These are phyloP conservation scores for Thelonectria discophora DNA, from an alignment of 2,329 filamentous ascomycete species.

Conservation along the genomic window DNA sequence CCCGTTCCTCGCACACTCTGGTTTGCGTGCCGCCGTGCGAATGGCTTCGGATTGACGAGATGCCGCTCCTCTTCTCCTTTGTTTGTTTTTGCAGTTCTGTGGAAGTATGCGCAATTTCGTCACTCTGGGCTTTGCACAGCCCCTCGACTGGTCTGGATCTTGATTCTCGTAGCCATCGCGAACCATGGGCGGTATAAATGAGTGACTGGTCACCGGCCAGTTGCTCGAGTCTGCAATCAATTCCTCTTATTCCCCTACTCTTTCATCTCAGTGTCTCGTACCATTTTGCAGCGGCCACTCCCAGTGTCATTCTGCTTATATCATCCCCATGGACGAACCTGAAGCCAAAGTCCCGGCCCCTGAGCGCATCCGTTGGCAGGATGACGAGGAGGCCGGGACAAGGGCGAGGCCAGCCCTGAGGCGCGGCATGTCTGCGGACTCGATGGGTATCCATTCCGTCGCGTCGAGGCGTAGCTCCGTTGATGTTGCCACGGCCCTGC, in stretches of 20 bases:
- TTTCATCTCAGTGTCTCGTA: neutral
- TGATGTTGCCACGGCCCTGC: conserved; percentile 28
- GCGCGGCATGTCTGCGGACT: conserved; percentile 29
- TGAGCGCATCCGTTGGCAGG: conserved; percentile 33
- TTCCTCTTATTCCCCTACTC: conserved; percentile 16
- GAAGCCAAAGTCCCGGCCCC: conserved; percentile 26
- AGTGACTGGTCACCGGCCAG: conserved; percentile 5
- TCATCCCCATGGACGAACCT: conserved; percentile 26
- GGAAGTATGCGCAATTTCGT: conserved; percentile 24
- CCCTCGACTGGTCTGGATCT: conserved; percentile 25
- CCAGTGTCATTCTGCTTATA: neutral
- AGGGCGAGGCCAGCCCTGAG: conserved; percentile 26
- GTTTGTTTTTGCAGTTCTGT: conserved; percentile 1
- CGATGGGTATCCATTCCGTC: conserved; percentile 26
- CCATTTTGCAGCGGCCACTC: neutral
- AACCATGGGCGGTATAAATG: conserved; percentile 28
- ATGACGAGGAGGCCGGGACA: conserved; percentile 31
- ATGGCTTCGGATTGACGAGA: neutral
- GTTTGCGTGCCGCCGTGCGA: conserved; percentile 21
- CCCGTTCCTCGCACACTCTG: conserved; percentile 4
- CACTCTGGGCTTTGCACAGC: conserved; percentile 21
- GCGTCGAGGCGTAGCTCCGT: conserved; percentile 25
- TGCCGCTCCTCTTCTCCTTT: neutral
- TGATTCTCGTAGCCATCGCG: conserved; percentile 13
- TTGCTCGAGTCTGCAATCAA: conserved; percentile 22